Conservation (phyloP, 257 asterid genomes). For the Penstemon davidsonii region DNA sequence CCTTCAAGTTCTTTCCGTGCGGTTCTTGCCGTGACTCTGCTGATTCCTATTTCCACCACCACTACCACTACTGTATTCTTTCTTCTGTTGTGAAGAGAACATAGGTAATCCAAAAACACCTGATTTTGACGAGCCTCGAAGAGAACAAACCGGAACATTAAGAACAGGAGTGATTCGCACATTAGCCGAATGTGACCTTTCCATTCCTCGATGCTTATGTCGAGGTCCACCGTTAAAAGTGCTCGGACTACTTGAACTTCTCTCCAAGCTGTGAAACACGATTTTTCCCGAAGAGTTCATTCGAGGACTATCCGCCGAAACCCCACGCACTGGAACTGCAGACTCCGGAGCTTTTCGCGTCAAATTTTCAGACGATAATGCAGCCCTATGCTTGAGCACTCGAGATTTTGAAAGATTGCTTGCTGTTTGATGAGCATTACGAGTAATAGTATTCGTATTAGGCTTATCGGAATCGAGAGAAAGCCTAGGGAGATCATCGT, state of each 20-base stretch:
- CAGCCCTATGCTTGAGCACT: slow-evolving; percentile 45
- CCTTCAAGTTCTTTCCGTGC: slow-evolving; percentile 56
- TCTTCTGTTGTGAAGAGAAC: slow-evolving; percentile 71
- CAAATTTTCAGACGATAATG: slow-evolving; percentile 50
- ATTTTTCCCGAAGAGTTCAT: slow-evolving; percentile 92
- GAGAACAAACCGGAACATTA: slow-evolving; percentile 86
- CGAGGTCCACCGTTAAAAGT: slow-evolving; percentile 73
- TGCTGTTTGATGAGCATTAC: slow-evolving; percentile 31
- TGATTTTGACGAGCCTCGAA: slow-evolving; percentile 76
- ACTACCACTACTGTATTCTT: slow-evolving; percentile 27
- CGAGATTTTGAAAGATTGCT: slow-evolving; percentile 52
- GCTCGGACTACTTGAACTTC: slow-evolving; percentile 97
- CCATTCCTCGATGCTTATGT: slow-evolving; percentile 77
- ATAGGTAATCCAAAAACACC: slow-evolving; percentile 81
- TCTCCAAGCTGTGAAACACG: slow-evolving; percentile 81
- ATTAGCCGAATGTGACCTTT: slow-evolving; percentile 87
- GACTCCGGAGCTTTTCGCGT: slow-evolving; percentile 46
- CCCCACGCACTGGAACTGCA: slow-evolving; percentile 42
- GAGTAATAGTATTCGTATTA: slow-evolving; percentile 19
- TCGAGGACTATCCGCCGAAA: slow-evolving; percentile 85
- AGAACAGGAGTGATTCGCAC: slow-evolving; percentile 91
- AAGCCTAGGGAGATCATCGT: slow-evolving; percentile 69
- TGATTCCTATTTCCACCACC: slow-evolving; percentile 41
- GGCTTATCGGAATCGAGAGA: slow-evolving; percentile 69
- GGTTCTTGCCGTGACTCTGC: slow-evolving; percentile 43